Evolutionary conservation across 108 stramenopile genomes (phyloP), one percentile per base, ranked within the genome.

Genomic region (Epithemia pelagica): DNA sequence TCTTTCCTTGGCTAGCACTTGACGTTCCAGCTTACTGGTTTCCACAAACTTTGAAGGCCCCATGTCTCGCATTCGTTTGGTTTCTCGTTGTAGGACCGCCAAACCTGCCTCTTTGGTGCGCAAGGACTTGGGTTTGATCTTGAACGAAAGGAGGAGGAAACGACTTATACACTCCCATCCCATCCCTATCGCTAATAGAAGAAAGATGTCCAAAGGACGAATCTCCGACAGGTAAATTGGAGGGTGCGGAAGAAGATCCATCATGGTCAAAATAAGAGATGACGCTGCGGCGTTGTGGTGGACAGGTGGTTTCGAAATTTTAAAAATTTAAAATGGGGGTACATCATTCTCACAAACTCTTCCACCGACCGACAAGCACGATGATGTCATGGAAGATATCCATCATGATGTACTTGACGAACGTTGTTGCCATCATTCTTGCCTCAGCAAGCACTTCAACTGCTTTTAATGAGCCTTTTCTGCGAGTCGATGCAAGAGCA

Each of bases 31-130:
- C 58, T 92, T 92, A 68, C 82, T 69, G 0, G 87, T 86, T 70
- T 92, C 91, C 25, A 92, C 91, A 76, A 92, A 92, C 19, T 87
- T 85, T 2, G 81, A 74, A 1, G 84, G 85, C 24, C 91, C 91
- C 59, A 82, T 25, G 27, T 77, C 71, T 2, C 87, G 81, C 28
- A 77, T 77, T 59, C 71, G 73, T 10, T 66, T 78, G n/a, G 85
- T 83, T 54, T 83, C 68, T 30, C 75, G 64, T 58, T 81, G 75
- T 5, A 88, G 64, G 18, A 68, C 54, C 24, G 78, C 67, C 52
- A 87, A 74, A 15, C 80, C 68, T 23, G 62, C 33, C 67, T 81
- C 76, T 26, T 78, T 51, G 66, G 77, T 74, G 18, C 64, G 53
- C 54, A 85, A 68, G 27, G 73, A 68, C 26, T 69, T 21, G 10